Base-by-base conservation (phyloP, 2,329 filamentous ascomycete genomes). In the Claviceps citrina region DNA sequence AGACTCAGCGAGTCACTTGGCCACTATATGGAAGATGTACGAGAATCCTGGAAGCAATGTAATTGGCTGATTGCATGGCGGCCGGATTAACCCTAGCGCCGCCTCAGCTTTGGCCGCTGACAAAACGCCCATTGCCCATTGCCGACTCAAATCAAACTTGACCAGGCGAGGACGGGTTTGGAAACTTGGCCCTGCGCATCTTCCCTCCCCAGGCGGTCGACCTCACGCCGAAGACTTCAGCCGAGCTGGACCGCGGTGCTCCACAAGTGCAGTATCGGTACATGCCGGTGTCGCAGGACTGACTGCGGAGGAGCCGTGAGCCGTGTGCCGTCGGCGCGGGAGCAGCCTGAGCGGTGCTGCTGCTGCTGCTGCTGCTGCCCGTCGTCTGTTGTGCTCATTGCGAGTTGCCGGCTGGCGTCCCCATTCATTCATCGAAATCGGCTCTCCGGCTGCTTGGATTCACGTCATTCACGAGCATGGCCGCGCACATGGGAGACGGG, bases 191-290 rank as follows among this genome's bases (percentile, higher is more conserved):
- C 47, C 53, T 55, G 50, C 51, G 52, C 52, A 56, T 51, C 54
- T 57, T 52, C 53, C 53, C 54, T 57, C 54, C 54, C 51, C 49
- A 36, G 50, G 49, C 52, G 48, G 47, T 41, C 47, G 46, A 51
- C 52, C 59, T 56, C 57, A 58, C 58, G 54, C 60, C 58, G 60
- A 58, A 65, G 55, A 62, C 63, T 59, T 66, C 61, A 64, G 61
- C 58, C 64, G 35, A 36, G 15, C 33, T 31, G 24, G 36, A 16
- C 28, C 32, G n/a, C 31, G n/a, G 20, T 25, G 31, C 39, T 38
- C 35, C 35, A 38, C 40, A 42, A 16, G n/a, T 16, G 7, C n/a
- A 16, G 28, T 31, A n/a, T 16, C 20, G 19, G 24, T 25, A 20
- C 32, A 25, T 35, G 32, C n/a, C 20, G 20, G 20, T 8, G 12